phyloP scores from a whole-genome alignment of 495 filamentous ascomycete genomes.

The Clohesyomyces aquaticus region DNA sequence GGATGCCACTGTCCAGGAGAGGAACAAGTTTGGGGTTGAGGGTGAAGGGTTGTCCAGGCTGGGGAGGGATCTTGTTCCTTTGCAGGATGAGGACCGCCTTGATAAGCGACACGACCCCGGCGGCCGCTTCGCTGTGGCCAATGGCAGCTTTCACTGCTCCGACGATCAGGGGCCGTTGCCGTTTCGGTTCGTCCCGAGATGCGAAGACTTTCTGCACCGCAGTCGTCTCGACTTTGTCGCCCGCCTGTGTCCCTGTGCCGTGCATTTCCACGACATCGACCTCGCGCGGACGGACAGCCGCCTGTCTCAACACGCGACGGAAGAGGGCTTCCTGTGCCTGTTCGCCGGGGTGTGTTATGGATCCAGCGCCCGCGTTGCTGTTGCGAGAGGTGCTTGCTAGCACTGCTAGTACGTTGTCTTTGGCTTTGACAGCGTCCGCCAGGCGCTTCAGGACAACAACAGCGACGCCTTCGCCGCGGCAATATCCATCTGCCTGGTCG shows the following conservation, averaged over 20 bases:
- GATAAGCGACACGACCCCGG: conserved; percentile 78
- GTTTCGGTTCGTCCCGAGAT: conserved; percentile 64
- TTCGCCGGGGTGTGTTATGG: conserved; percentile 55
- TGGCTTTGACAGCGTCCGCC: conserved; percentile 54
- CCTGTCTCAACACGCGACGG: conserved; percentile 50
- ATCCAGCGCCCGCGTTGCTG: conserved; percentile 51
- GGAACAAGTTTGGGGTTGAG: conserved; percentile 68
- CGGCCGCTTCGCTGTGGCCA: conserved; percentile 87
- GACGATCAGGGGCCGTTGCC: conserved; percentile 72
- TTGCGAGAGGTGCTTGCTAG: conserved; percentile 52
- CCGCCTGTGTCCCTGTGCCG: conserved; percentile 54
- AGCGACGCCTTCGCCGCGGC: conserved; percentile 53
- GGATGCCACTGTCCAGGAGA: conserved; percentile 71
- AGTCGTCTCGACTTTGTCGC: conserved; percentile 53
- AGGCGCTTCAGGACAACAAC: conserved; percentile 56
- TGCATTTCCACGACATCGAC: conserved; percentile 60
- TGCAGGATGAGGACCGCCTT: conserved; percentile 89
- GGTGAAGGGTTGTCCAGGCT: conserved; percentile 87
- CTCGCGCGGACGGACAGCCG: conserved; percentile 54
- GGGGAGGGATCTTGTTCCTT: conserved; percentile 79
- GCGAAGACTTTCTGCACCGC: conserved; percentile 74
- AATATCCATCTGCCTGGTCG: conserved; percentile 55
- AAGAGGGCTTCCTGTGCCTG: conserved; percentile 54
- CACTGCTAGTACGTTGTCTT: conserved; percentile 54
- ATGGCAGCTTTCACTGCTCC: conserved; percentile 89